A percentile compares a stretch with the other conserved stretches of the same genome.
These are phyloP conservation scores for Penicillium corylophilum DNA, from an alignment of 2,329 filamentous ascomycete species.

Conservation along the genomic window DNA sequence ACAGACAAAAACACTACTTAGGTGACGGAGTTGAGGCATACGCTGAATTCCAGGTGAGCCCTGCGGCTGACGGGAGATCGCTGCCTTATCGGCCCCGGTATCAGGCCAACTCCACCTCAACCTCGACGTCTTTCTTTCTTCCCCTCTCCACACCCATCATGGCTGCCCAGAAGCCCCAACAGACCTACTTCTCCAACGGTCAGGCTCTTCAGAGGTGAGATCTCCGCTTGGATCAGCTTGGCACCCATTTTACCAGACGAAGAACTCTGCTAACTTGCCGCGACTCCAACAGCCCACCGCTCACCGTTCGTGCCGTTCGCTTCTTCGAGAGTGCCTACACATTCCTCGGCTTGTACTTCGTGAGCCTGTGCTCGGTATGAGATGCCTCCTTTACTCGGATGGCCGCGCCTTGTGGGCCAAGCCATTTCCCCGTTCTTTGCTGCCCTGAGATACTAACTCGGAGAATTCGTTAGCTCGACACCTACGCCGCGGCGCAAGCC, in stretches of 20 bases:
- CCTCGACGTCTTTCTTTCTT: constrained; percentile 1
- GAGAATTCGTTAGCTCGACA: constrained; percentile 40
- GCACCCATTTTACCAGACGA: not conserved
- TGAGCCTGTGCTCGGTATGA: constrained; percentile 50
- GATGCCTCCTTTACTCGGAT: not conserved
- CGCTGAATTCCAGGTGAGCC: not conserved
- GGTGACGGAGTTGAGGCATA: too few species aligned
- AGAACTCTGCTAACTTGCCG: constrained; percentile 1
- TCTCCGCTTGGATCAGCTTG: not conserved
- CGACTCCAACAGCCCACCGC: constrained; percentile 39
- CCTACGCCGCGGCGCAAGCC: constrained; percentile 46
- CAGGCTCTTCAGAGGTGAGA: constrained; percentile 38
- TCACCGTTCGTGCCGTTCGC: constrained; percentile 44
- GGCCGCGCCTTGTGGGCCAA: not conserved
- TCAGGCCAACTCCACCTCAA: constrained; percentile 14
- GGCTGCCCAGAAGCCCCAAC: constrained; percentile 29
- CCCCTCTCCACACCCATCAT: constrained; percentile 25
- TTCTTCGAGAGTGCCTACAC: constrained; percentile 45
- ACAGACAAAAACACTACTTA: too few species aligned
- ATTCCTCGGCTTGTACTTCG: constrained; percentile 51
- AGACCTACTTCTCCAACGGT: constrained; percentile 42
- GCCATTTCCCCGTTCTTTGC: not conserved
- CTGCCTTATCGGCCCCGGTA: constrained; percentile 6
- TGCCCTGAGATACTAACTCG: constrained; percentile 12
- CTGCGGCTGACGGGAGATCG: not conserved